These are phyloP conservation scores for Saccharomyces hybrid DNA, from an alignment of 1,139 yeast genomes.

Conservation along the genomic window DNA sequence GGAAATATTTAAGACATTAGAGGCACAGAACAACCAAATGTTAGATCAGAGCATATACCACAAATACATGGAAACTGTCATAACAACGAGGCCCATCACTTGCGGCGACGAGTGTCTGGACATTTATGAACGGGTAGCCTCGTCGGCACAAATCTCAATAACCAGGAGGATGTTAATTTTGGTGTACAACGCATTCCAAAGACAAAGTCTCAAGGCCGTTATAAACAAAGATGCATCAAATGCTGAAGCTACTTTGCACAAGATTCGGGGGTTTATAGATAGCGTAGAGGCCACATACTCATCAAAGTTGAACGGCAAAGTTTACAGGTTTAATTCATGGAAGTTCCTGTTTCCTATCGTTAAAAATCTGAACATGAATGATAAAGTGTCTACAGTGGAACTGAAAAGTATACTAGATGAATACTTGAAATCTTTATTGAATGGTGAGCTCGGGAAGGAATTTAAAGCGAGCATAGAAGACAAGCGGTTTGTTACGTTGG, in stretches of 20 bases:
- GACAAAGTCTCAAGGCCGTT: slow-evolving; percentile 2
- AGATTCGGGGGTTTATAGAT: neutral
- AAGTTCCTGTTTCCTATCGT: slow-evolving; percentile 9
- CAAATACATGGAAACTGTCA: slow-evolving; percentile 14
- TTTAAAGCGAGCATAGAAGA: slow-evolving; percentile 3
- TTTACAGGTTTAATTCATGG: slow-evolving; percentile 1
- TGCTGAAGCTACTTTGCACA: neutral
- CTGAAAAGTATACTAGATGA: slow-evolving; percentile 13
- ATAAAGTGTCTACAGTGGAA: slow-evolving; percentile 5
- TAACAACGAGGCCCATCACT: slow-evolving; percentile 13
- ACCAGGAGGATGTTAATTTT: neutral
- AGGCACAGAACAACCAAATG: slow-evolving; percentile 4
- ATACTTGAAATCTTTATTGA: slow-evolving; percentile 12
- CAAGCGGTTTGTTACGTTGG: slow-evolving; percentile 18
- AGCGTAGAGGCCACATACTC: neutral
- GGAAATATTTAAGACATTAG: slow-evolving; percentile 8
- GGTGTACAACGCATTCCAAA: slow-evolving; percentile 2
- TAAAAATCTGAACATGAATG: slow-evolving; percentile 4
- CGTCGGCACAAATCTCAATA: neutral
- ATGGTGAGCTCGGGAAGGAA: slow-evolving; percentile 9
- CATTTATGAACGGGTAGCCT: slow-evolving; percentile 14
- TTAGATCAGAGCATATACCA: slow-evolving; percentile 18
- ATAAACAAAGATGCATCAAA: neutral
- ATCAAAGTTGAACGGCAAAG: neutral
- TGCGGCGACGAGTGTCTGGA: slow-evolving; percentile 17